Conservation (phyloP, 495 filamentous ascomycete genomes). For the Neurospora sp. region DNA sequence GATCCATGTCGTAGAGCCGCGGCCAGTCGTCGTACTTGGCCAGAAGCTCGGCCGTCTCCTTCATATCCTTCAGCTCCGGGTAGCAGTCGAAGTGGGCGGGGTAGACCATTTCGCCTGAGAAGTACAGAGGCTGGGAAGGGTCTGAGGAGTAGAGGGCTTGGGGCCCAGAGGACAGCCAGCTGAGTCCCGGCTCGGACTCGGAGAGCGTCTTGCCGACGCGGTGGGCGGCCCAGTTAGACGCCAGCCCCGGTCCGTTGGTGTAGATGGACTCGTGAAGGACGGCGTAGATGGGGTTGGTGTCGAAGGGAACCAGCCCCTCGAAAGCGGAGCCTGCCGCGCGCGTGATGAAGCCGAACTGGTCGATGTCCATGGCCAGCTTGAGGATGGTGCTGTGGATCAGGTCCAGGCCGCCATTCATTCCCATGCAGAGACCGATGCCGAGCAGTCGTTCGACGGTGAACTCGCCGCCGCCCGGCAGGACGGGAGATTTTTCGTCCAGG, state of each 20-base stretch:
- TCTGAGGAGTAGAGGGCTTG: slow-evolving; percentile 6
- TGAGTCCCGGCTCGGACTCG: slow-evolving; percentile 18
- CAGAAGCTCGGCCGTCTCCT: slow-evolving; percentile 56
- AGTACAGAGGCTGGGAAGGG: slow-evolving; percentile 52
- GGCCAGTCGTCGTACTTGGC: slow-evolving; percentile 60
- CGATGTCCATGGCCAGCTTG: slow-evolving; percentile 56
- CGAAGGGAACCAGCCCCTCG: slow-evolving; percentile 55
- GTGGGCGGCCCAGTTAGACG: slow-evolving; percentile 41
- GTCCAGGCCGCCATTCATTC: slow-evolving; percentile 65
- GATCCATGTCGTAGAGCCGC: slow-evolving; percentile 60
- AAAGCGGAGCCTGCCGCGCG: slow-evolving; percentile 56
- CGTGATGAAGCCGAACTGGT: slow-evolving; percentile 61
- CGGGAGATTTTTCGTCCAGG: slow-evolving; percentile 44
- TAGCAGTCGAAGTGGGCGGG: slow-evolving; percentile 72
- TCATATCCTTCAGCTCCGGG: slow-evolving; percentile 55
- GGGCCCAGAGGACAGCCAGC: slow-evolving; percentile 24
- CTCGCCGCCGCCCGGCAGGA: slow-evolving; percentile 53
- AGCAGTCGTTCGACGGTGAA: slow-evolving; percentile 63
- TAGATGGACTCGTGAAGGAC: slow-evolving; percentile 81
- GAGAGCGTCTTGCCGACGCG: slow-evolving; percentile 26
- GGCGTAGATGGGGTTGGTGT: slow-evolving; percentile 71
- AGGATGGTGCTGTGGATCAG: slow-evolving; percentile 60
- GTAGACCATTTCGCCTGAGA: slow-evolving; percentile 90
- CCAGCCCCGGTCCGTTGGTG: slow-evolving; percentile 41
- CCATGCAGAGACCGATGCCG: slow-evolving; percentile 66